These are phyloP conservation scores for Colletotrichum tropicicola DNA, from an alignment of 2,329 filamentous ascomycete genomes.

Conservation along the genomic window DNA sequence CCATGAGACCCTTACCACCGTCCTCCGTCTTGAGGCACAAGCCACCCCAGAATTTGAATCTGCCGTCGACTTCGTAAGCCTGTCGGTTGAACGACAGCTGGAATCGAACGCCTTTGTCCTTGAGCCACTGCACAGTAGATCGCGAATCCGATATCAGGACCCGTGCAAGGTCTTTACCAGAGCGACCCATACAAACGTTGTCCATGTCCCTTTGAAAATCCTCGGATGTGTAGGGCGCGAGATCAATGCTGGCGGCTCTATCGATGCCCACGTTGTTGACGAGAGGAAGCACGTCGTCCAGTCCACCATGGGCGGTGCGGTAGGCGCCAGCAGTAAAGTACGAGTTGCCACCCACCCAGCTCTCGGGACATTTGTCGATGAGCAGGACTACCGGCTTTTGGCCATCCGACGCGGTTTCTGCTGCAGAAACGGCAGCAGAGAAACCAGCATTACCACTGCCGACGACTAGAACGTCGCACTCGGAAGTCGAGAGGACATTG, in stretches of 20 bases:
- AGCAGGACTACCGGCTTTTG: conserved; percentile 51
- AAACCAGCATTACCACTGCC: conserved; percentile 74
- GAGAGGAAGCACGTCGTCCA: conserved; percentile 65
- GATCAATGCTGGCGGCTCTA: conserved; percentile 60
- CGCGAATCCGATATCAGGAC: conserved; percentile 62
- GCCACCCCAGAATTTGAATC: conserved; percentile 74
- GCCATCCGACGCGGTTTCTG: conserved; percentile 41
- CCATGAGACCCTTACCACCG: conserved; percentile 67
- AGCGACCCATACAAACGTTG: conserved; percentile 63
- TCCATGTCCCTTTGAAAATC: conserved; percentile 66
- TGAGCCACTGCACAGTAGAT: conserved; percentile 63
- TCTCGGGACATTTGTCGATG: conserved; percentile 66
- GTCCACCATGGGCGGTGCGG: conserved; percentile 63
- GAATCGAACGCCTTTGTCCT: conserved; percentile 62
- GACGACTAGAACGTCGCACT: conserved; percentile 59
- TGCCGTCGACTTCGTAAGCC: conserved; percentile 69
- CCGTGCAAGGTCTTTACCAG: conserved; percentile 57
- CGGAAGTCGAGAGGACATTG: conserved; percentile 1
- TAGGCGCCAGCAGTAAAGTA: conserved; percentile 74
- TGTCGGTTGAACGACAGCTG: conserved; percentile 72
- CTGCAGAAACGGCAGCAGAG: conserved; percentile 64
- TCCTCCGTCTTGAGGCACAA: conserved; percentile 66
- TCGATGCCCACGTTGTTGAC: conserved; percentile 65
- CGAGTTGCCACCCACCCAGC: conserved; percentile 70
- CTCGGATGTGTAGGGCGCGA: conserved; percentile 62